These are phyloP conservation scores for Erysimum cheiri DNA, from an alignment of 441 rosid genomes.

Conservation along the genomic window DNA sequence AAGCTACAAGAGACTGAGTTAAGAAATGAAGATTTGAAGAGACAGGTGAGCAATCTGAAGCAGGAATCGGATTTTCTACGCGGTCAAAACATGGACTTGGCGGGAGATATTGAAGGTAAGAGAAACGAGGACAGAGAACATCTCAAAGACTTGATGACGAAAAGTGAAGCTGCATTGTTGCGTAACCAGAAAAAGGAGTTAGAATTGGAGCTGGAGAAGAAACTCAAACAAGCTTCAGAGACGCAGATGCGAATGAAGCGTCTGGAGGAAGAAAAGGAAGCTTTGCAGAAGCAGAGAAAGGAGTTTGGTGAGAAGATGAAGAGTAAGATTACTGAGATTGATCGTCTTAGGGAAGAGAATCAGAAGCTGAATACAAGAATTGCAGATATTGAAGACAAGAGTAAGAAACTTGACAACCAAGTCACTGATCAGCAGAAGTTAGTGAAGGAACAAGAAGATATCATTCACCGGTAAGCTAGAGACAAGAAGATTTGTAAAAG, in stretches of 20 bases:
- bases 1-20: conserved; percentile 30
- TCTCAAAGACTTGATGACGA: conserved; percentile 20
- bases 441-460: conserved; percentile 47
- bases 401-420: conserved; percentile 12
- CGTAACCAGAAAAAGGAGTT: conserved; percentile 46
- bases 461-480: conserved; percentile 28
- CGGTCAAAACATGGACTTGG: conserved; percentile 47
- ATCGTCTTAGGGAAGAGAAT: conserved; percentile 54
- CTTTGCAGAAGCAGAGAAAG: conserved; percentile 30
- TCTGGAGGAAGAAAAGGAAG: conserved; percentile 45
- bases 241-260: conserved; percentile 42
- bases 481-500: not conserved
- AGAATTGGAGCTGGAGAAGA: conserved; percentile 47
- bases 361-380: conserved; percentile 42
- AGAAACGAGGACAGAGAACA: conserved; percentile 42
- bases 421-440: conserved; percentile 33
- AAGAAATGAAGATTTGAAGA: conserved; percentile 48
- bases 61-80: conserved; percentile 50
- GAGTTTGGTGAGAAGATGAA: conserved; percentile 47
- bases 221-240: conserved; percentile 45
- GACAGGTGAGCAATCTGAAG: conserved; percentile 47
- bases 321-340: conserved; percentile 40
- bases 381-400: conserved; percentile 46
- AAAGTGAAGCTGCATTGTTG: conserved; percentile 48
- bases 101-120: conserved; percentile 40